Evolutionary conservation across 2,329 filamentous ascomycete species (phyloP), one percentile per base, ranked within the genome.

Genomic region (Botrytis fabae): DNA sequence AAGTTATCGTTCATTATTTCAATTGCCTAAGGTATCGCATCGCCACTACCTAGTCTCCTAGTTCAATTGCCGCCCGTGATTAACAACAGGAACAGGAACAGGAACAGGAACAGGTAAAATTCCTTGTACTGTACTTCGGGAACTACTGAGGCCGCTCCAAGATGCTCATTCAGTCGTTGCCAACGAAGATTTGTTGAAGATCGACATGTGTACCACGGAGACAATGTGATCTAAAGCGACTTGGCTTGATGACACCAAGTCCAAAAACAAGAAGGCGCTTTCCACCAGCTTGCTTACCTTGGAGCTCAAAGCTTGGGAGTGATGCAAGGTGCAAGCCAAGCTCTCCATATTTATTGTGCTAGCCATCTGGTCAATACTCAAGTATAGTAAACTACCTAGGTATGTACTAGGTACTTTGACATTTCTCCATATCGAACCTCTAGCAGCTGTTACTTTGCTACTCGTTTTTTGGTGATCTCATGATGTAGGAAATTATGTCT

Each of bases 81-180:
- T 54, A n/a, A 12, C 12, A 14, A 5, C 4, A 51, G 48, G 10
- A 51, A 25, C 48, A 35, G 35, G 35, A 16, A 51, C 25, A 35
- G 35, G 35, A 16, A 51, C 25, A 54, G 48, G 25, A n/a, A n/a
- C 48, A 54, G 25, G 25, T n/a, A n/a, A 35, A 25, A 8, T 40
- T 5, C 22, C 38, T 25, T 38, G 59, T 28, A 28, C 14, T 51
- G 22, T 40, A n/a, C 16, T 54, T 54, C 48, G 46, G 35, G 35
- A 68, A 57, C 46, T 68, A 40, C 46, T 57, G n/a, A 35, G 54
- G 48, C 64, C 64, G 64, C 35, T 42, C 48, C 48, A 10, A 51
- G 16, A n/a, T 48, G 22, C 28, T 25, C 35, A 16, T 65, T 20
- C 63, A 40, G 35, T 28, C 6, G 35, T 25, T 20, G 12, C 10